These are phyloP conservation scores for Phytophthora macrochlamydospora DNA, from an alignment of 352 stramenopile species.

Conservation along the genomic window DNA sequence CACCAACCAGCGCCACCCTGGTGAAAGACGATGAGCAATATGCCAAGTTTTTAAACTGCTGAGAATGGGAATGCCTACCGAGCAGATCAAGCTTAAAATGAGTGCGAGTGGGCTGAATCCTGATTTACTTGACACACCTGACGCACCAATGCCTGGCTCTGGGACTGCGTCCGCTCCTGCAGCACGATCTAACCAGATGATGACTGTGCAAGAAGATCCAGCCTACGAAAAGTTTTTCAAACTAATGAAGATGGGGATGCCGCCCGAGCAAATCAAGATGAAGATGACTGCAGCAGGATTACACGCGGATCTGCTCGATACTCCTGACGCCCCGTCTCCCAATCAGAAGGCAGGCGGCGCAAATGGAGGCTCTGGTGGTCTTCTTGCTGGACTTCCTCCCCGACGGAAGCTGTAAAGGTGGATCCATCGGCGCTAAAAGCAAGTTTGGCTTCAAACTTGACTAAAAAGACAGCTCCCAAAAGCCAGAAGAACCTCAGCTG, in stretches of 20 bases:
- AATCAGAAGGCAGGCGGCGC: slow-evolving; percentile 50
- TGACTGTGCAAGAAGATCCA: slow-evolving; percentile 93
- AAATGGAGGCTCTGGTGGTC: slow-evolving; percentile 22
- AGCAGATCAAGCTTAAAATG: slow-evolving; percentile 96
- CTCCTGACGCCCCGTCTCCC: slow-evolving; percentile 69
- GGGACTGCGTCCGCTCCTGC: slow-evolving; percentile 19
- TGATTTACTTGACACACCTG: slow-evolving; percentile 88
- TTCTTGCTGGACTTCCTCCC: slow-evolving; percentile 68
- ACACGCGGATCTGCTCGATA: slow-evolving; percentile 70
- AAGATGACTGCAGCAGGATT: slow-evolving; percentile 87
- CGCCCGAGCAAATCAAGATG: slow-evolving; percentile 92
- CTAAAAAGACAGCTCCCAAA: slow-evolving; percentile 48
- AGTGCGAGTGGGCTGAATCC: slow-evolving; percentile 92
- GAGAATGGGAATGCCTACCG: slow-evolving; percentile 94
- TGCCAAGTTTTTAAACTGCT: slow-evolving; percentile 97
- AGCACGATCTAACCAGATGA: slow-evolving; percentile 13
- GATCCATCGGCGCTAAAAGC: slow-evolving; percentile 66
- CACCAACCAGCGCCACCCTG: slow-evolving; percentile 24
- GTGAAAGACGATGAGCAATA: slow-evolving; percentile 87
- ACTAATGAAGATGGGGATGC: slow-evolving; percentile 92
- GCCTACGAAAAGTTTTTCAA: slow-evolving; percentile 96
- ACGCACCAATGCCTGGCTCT: slow-evolving; percentile 78
- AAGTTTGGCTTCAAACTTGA: slow-evolving; percentile 60
- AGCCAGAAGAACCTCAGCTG: slow-evolving; percentile 66
- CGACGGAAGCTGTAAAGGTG: slow-evolving; percentile 70